phyloP scores from a whole-genome alignment of 2,329 filamentous ascomycete species.

The Phoma herbarum region DNA sequence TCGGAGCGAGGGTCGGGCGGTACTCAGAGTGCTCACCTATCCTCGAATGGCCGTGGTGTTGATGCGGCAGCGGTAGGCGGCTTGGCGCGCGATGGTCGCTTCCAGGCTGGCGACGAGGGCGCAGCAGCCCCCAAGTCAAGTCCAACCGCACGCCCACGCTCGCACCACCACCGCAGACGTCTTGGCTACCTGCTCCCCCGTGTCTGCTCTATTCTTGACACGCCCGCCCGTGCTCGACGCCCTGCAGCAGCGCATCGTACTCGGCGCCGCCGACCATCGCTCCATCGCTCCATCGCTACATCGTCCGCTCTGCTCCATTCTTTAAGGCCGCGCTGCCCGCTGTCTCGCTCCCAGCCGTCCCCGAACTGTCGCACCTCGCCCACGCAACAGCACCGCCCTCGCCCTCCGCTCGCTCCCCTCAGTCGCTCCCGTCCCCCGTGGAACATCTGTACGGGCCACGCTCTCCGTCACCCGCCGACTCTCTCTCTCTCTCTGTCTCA shows the following conservation, averaged over 20 bases:
- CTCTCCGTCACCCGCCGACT: constrained; percentile 3
- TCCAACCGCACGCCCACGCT: neutral
- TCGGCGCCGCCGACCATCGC: constrained; percentile 8
- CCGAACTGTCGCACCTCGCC: constrained; percentile 8
- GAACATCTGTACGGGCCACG: neutral
- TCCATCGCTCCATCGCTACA: too few relatives aligned
- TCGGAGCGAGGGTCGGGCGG: constrained; percentile 7
- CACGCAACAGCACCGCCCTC: constrained; percentile 16
- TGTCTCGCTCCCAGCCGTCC: constrained; percentile 12
- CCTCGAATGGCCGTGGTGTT: constrained; percentile 12
- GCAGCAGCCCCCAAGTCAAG: neutral
- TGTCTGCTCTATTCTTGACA: constrained; percentile 7
- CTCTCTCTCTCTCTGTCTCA: constrained; percentile 5
- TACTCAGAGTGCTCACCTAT: constrained; percentile 2
- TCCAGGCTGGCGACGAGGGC: neutral
- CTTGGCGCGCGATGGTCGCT: constrained; percentile 1
- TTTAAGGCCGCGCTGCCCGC: constrained; percentile 10
- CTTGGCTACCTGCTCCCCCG: neutral
- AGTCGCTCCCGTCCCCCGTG: constrained; percentile 24
- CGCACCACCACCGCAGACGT: neutral
- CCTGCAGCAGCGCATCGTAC: constrained; percentile 2
- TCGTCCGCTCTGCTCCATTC: constrained; percentile 3
- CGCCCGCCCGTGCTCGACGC: constrained; percentile 5
- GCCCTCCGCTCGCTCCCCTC: constrained; percentile 15
- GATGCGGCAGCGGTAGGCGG: constrained; percentile 6